Evolutionary conservation across 192 early-diverging fungal species (phyloP), one percentile per base, ranked within the genome.

Genomic region (Coemansia sp.): DNA sequence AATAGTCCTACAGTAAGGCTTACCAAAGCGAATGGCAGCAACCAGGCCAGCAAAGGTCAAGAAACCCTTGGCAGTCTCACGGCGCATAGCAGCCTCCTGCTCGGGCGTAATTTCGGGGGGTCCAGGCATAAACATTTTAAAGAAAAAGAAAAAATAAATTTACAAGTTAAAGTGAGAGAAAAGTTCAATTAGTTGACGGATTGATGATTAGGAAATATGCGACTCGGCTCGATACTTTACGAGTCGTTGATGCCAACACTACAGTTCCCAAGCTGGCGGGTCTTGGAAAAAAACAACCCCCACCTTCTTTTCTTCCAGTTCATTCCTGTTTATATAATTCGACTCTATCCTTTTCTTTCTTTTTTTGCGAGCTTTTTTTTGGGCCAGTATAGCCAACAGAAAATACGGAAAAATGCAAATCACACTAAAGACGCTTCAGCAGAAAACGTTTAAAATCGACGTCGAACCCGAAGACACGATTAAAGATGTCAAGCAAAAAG

Each of bases 381-480:
- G 58, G 7, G 40, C 47, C 28, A 39, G 13, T 44, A 47, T 32
- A 21, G 17, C 35, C 35, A 11, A 9, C 42, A 43, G 42, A 14
- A 43, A 43, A 43, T 37, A 9, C 35, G 13, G 47, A 33, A 69
- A 49, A 39, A 81, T 85, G 95, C 87, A 91, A 70, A 78, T 98
- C 67, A 94, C 92, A 19, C 69, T 98, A 72, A 98, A 98, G 78
- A 98, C 93, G 28, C 87, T 98, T 52, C 89, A 93, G 73, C 93
- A 98, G 71, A 89, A 95, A 84, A 75, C 83, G 62, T 93, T 95
- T 79, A 76, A 84, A 44, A 72, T 96, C 66, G 94, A 96, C 13
- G 91, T 89, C 14, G 94, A 94, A 17, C 81, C 79, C 17, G 60
- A 73, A 4, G 86, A 89, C 70, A 91, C 84, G 68, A 86, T 98